Evolutionary conservation across 768 basidiomycete species (phyloP), one percentile per base, ranked within the genome.

Genomic region (Hortiboletus campestris): DNA sequence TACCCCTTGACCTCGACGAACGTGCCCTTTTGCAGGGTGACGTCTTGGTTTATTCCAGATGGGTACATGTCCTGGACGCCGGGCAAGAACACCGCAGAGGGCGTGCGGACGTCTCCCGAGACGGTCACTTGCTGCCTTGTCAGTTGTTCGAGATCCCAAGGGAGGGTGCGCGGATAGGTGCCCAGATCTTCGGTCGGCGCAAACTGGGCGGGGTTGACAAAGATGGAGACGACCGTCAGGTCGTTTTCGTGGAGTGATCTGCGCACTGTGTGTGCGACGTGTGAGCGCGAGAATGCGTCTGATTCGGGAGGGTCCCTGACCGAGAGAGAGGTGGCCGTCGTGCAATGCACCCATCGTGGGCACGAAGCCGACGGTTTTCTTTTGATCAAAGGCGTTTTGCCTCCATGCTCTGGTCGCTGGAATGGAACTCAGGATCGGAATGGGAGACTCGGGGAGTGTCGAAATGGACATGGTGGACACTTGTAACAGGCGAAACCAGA

Each of bases 261-360:
- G 55, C 82, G 79, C 22, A 98, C 96, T 98, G 68, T 19, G 41
- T 16, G 10, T 17, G 13, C 6, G 19, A 45, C 29, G 47, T 44
- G 44, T 57, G 53, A 52, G 51, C 47, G 17, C 25, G 35, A n/a
- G 34, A 39, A 19, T 17, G 35, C 25, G 2, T 25, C 25, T 39
- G 39, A 2, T 29, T 35, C 6, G 13, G 49, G n/a, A 65, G 17
- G 83, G 49, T 54, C 29, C 58, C 85, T 59, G 62, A 97, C 96
- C 91, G 35, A 99, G 85, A 50, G 89, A 84, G 41, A 98, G 77
- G 70, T 98, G 97, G 2, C 97, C 97, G 10, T 89, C 85, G 68
- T 99, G 97, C 41, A 99, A 74, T 2, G 96, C 96, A 20, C 96
- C 96, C 96, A 98, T 98, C 12, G 97, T 99, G 1, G 97, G 84